Conservation (phyloP, 75 land plant species). For the Selaginella tamariscina region DNA sequence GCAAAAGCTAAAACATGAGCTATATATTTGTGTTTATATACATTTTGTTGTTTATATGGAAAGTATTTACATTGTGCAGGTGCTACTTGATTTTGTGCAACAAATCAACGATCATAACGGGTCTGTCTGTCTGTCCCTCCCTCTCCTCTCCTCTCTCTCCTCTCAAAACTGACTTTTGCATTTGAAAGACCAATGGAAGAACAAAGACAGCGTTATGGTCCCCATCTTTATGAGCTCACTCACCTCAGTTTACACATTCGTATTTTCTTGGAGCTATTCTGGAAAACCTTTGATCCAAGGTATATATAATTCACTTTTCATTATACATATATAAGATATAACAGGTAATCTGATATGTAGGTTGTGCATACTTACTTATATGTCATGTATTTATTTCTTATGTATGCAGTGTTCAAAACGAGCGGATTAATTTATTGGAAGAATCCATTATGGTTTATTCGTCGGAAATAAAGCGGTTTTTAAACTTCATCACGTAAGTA, state of each 20-base stretch:
- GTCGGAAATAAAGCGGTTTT: constrained; percentile 61
- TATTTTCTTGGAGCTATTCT: constrained; percentile 45
- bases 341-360: too few relatives aligned
- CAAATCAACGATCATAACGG: constrained; percentile 96
- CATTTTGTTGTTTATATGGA: background rate
- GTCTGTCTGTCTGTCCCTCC: constrained; percentile 41
- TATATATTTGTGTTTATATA: background rate
- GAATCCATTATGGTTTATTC: constrained; percentile 50
- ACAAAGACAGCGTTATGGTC: constrained; percentile 90
- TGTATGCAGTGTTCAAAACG: constrained; percentile 36
- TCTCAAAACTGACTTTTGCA: constrained; percentile 3
- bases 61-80: constrained; percentile 33
- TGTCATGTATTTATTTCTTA: background rate
- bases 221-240: constrained; percentile 73
- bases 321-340: too few relatives aligned
- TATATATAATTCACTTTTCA: too few relatives aligned
- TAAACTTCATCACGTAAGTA: constrained; percentile 66
- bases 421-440: constrained; percentile 34
- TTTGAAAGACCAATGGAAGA: constrained; percentile 95
- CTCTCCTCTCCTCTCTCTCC: too few relatives aligned
- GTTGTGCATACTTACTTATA: background rate
- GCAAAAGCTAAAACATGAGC: background rate
- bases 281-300: constrained; percentile 52
- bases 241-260: constrained; percentile 46
- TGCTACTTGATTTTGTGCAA: constrained; percentile 77